Conservation (phyloP, 495 filamentous ascomycete genomes). For the Geoglossum glabrum region DNA sequence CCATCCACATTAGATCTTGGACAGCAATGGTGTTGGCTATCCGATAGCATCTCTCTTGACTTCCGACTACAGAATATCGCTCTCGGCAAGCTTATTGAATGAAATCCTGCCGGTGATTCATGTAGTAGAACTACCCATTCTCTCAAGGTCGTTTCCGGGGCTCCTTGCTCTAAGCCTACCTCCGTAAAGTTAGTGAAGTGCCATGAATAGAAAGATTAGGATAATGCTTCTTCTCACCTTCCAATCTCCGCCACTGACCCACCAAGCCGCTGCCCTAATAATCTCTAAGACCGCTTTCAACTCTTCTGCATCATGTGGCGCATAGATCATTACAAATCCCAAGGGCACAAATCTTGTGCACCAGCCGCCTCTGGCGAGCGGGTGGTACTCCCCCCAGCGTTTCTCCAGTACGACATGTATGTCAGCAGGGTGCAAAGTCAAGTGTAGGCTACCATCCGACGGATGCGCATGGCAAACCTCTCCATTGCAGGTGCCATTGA, state of each 20-base stretch:
- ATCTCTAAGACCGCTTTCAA: slow-evolving; percentile 48
- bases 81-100: too few species aligned
- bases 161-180: too few species aligned
- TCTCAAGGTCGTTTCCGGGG: too few species aligned
- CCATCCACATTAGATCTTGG: too few species aligned
- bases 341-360: slow-evolving; percentile 35
- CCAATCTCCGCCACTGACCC: slow-evolving; percentile 25
- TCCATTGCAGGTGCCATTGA: slow-evolving; percentile 45
- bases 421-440: slow-evolving; percentile 60
- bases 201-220: too few species aligned
- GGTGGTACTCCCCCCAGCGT: slow-evolving; percentile 83
- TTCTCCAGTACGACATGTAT: slow-evolving; percentile 53
- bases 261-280: slow-evolving; percentile 50
- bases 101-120: too few species aligned
- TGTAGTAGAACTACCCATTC: too few species aligned
- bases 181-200: too few species aligned
- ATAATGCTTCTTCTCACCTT: not conserved
- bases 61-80: too few species aligned
- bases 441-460: slow-evolving; percentile 53
- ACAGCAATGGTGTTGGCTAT: too few species aligned
- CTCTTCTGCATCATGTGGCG: slow-evolving; percentile 50
- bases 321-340: slow-evolving; percentile 69
- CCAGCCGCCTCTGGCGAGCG: slow-evolving; percentile 42
- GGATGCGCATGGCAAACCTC: slow-evolving; percentile 71
- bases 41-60: too few species aligned